Conservation (phyloP, 164 flowering plant species). For the Aristolochia contorta region DNA sequence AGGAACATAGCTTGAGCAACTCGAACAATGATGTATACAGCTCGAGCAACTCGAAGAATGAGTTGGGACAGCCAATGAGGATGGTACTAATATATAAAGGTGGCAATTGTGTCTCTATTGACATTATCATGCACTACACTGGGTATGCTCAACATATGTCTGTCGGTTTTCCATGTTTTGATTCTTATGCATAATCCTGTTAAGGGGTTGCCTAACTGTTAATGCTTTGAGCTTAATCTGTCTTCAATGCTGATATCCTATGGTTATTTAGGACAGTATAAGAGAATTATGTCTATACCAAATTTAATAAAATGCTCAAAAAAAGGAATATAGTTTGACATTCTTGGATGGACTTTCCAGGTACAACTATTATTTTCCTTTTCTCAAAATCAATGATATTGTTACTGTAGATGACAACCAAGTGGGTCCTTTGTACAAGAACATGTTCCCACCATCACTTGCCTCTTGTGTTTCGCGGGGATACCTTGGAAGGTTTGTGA, state of each 20-base stretch:
- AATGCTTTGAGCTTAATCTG: too few species aligned
- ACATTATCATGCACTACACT: conserved; percentile 63
- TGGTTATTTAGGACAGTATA: too few species aligned
- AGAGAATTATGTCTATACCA: too few species aligned
- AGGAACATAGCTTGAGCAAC: not conserved
- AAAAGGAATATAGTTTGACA: not conserved
- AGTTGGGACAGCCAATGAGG: conserved; percentile 35
- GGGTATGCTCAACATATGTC: conserved; percentile 34
- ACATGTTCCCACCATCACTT: conserved; percentile 66
- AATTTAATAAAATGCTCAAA: not conserved
- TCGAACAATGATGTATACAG: not conserved
- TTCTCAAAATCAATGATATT: conserved; percentile 45
- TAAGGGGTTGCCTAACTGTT: too few species aligned
- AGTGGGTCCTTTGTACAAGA: conserved; percentile 79
- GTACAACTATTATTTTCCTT: conserved; percentile 80
- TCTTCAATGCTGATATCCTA: too few species aligned
- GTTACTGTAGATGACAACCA: conserved; percentile 78
- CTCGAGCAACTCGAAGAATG: conserved; percentile 34
- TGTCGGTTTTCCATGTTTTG: too few species aligned
- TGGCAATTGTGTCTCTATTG: conserved; percentile 34
- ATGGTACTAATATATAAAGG: conserved; percentile 48
- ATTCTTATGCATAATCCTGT: too few species aligned
- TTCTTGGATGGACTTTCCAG: conserved; percentile 22
- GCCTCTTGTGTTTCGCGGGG: conserved; percentile 89
- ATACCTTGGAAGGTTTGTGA: conserved; percentile 65